These are phyloP conservation scores for Phoma sp. DNA, from an alignment of 2,329 filamentous ascomycete genomes.

Conservation along the genomic window DNA sequence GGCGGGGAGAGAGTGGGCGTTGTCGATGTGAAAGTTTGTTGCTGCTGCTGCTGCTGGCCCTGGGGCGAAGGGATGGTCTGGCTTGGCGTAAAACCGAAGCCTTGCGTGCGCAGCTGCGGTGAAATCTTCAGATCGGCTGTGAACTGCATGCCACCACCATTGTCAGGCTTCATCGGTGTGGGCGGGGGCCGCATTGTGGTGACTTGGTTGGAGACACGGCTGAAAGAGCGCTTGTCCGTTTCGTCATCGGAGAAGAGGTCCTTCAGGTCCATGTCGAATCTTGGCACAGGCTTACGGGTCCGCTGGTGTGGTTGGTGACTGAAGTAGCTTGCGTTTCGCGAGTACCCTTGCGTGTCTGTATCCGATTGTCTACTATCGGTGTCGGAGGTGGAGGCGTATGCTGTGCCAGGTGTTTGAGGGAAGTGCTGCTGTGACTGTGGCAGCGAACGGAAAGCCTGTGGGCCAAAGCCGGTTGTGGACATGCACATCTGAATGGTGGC, in stretches of 20 bases:
- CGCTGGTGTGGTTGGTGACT: constrained; percentile 29
- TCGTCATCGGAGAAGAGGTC: constrained; percentile 49
- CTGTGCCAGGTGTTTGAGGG: constrained; percentile 26
- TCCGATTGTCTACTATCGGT: constrained; percentile 29
- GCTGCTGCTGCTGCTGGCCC: constrained; percentile 26
- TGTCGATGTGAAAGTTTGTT: constrained; percentile 22
- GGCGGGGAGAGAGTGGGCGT: constrained; percentile 29
- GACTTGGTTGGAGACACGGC: constrained; percentile 45
- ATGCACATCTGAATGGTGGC: constrained; percentile 95
- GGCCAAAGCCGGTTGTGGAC: constrained; percentile 80
- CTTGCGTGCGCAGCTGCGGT: constrained; percentile 44
- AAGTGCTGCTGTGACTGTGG: constrained; percentile 27
- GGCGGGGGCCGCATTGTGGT: constrained; percentile 41
- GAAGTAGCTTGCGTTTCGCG: constrained; percentile 26
- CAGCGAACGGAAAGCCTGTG: constrained; percentile 40
- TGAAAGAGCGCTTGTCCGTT: constrained; percentile 47
- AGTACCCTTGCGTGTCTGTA: constrained; percentile 41
- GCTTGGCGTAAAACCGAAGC: constrained; percentile 14
- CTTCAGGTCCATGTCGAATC: constrained; percentile 59
- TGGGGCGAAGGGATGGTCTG: constrained; percentile 9
- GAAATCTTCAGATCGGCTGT: constrained; percentile 41
- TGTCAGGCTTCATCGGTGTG: constrained; percentile 36
- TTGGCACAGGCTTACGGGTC: constrained; percentile 55
- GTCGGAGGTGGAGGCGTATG: constrained; percentile 37
- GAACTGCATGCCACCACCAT: constrained; percentile 25